Conservation (phyloP, 257 asterid species). For the Penstemon newberryi region DNA sequence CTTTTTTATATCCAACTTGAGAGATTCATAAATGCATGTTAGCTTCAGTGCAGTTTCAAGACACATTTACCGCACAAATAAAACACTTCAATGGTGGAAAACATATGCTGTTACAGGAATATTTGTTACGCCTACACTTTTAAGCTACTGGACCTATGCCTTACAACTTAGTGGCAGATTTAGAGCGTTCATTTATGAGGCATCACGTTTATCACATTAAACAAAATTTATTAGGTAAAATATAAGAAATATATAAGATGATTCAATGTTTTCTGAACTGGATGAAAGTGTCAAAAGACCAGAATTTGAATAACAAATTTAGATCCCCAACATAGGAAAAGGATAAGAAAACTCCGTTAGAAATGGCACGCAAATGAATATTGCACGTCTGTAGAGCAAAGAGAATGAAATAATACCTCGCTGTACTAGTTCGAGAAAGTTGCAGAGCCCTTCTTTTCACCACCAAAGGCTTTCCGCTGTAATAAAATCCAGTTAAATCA, state of each 20-base stretch:
- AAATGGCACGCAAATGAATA: slow-evolving; percentile 5
- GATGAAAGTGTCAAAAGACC: neutral
- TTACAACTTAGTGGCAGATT: neutral
- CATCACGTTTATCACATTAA: slow-evolving; percentile 4
- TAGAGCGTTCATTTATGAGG: neutral
- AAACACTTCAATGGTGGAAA: neutral
- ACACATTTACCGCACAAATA: neutral
- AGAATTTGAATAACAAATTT: neutral
- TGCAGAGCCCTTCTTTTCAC: slow-evolving; percentile 56
- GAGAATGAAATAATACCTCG: slow-evolving; percentile 49
- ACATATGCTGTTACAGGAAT: neutral
- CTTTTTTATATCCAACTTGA: slow-evolving; percentile 10
- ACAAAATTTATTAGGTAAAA: neutral
- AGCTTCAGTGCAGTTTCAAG: neutral
- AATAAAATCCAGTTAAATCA: slow-evolving; percentile 90
- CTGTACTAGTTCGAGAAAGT: slow-evolving; percentile 80
- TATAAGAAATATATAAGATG: neutral
- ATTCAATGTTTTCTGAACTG: slow-evolving; percentile 2
- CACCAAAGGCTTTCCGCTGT: slow-evolving; percentile 73
- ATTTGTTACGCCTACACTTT: neutral
- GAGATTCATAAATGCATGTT: neutral
- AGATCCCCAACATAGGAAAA: slow-evolving; percentile 2
- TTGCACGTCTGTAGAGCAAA: slow-evolving; percentile 5
- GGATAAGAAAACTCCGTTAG: neutral
- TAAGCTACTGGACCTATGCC: neutral